A percentile compares a stretch with the other conserved stretches of the same genome.
Evolutionary conservation across 225 moss, liverwort and hornwort genomes (phyloP).

Genomic region (Physcomitrium patens): DNA sequence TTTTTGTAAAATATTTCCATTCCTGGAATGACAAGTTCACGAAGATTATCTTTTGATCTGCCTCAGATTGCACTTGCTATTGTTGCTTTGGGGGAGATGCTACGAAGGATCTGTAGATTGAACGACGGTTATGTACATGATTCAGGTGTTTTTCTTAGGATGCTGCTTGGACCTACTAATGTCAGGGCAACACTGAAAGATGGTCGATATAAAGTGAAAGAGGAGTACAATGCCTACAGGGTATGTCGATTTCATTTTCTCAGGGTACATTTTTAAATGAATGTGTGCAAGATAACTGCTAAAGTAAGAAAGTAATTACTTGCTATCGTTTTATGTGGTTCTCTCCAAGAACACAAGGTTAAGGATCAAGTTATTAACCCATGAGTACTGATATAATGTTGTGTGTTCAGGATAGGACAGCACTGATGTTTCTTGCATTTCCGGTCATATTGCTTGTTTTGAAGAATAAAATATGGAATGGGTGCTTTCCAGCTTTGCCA

Average conservation of each 20-base stretch:
- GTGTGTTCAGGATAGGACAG: constrained; percentile 65
- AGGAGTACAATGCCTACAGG: constrained; percentile 74
- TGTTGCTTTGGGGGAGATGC: background rate
- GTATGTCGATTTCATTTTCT: constrained; percentile 29
- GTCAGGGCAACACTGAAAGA: constrained; percentile 81
- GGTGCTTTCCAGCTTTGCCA: constrained; percentile 71
- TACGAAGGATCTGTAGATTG: background rate
- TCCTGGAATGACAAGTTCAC: background rate
- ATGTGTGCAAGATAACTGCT: too few relatives aligned
- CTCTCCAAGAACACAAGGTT: background rate
- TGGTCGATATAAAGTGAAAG: constrained; percentile 70
- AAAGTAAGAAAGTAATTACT: too few relatives aligned
- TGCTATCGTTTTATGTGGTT: too few relatives aligned
- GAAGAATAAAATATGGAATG: constrained; percentile 71
- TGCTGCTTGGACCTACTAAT: constrained; percentile 93
- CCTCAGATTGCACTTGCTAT: background rate
- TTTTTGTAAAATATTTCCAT: too few relatives aligned
- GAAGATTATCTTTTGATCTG: background rate
- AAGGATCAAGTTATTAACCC: background rate
- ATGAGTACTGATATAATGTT: background rate
- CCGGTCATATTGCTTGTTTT: constrained; percentile 55
- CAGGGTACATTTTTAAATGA: background rate
- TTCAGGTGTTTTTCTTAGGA: constrained; percentile 76
- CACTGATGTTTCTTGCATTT: constrained; percentile 67
- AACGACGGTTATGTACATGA: constrained; percentile 27